Conservation (phyloP, 192 early-diverging fungal genomes). For the Mortierella alpina region DNA sequence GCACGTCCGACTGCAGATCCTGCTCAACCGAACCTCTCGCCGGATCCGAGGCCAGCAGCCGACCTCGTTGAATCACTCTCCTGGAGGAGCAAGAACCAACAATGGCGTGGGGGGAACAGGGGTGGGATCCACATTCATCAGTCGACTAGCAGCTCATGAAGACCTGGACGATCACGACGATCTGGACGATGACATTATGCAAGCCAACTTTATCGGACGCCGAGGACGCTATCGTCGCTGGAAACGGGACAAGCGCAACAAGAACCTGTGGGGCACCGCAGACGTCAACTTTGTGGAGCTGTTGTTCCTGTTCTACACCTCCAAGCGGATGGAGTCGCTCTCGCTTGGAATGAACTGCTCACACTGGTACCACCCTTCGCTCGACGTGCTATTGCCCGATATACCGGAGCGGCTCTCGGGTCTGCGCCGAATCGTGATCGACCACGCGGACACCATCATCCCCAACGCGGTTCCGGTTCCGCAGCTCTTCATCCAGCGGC, state of each 20-base stretch:
- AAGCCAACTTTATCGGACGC: not conserved
- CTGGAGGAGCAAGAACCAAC: not conserved
- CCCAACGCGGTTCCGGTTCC: conserved; percentile 19
- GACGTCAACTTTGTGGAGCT: conserved; percentile 37
- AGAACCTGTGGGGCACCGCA: conserved; percentile 22
- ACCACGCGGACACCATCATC: conserved; percentile 29
- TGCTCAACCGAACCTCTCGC: conserved; percentile 20
- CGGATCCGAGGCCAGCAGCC: conserved; percentile 19
- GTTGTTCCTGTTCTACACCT: conserved; percentile 30
- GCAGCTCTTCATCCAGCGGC: conserved; percentile 28
- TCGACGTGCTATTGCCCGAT: conserved; percentile 26
- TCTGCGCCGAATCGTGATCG: conserved; percentile 29
- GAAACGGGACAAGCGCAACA: conserved; percentile 27
- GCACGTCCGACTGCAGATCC: conserved; percentile 18
- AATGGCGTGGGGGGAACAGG: too few species aligned
- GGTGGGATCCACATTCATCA: not conserved
- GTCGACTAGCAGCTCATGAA: not conserved
- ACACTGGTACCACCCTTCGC: conserved; percentile 41
- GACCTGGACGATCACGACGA: conserved; percentile 6
- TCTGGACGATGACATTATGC: conserved; percentile 10
- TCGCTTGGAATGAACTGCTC: conserved; percentile 38
- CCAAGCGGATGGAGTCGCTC: conserved; percentile 17
- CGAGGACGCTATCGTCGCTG: conserved; percentile 12
- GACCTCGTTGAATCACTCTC: not conserved
- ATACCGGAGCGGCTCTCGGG: conserved; percentile 35